Percentiles rank a stretch among this genome's conserved stretches.
Evolutionary conservation across 225 moss, liverwort and hornwort species (phyloP).

Genomic region (Thuidium tamariscinum): DNA sequence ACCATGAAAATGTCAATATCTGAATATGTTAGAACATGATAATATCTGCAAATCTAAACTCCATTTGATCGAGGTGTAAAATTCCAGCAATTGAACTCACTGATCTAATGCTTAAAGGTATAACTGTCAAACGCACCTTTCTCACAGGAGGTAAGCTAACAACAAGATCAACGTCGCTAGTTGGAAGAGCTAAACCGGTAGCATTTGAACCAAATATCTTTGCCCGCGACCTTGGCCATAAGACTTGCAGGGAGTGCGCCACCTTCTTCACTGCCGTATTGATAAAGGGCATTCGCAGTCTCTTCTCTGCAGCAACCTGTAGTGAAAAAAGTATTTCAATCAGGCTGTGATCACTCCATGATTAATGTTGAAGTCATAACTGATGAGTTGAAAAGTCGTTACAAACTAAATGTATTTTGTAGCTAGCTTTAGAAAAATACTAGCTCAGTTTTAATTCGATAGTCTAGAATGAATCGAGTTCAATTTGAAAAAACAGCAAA

Average conservation of each 20-base stretch:
- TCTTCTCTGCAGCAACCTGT: constrained; percentile 80
- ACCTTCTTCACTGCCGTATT: constrained; percentile 88
- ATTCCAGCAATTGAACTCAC: background rate
- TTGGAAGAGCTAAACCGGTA: constrained; percentile 87
- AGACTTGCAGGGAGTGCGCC: constrained; percentile 77
- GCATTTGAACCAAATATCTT: constrained; percentile 90
- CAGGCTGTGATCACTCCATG: background rate
- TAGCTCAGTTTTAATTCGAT: background rate
- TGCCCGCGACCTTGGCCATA: constrained; percentile 85
- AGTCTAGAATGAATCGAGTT: background rate
- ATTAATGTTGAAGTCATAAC: background rate
- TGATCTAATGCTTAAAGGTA: background rate
- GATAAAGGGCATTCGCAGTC: constrained; percentile 80
- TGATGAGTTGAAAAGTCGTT: background rate
- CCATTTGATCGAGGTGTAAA: background rate
- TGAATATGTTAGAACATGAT: background rate
- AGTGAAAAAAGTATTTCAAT: background rate
- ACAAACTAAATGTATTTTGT: background rate
- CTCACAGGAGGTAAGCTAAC: constrained; percentile 86
- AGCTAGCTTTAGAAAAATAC: background rate
- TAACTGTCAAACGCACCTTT: constrained; percentile 42
- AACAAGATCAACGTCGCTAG: constrained; percentile 88
- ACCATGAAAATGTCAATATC: background rate
- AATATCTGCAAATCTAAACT: background rate
- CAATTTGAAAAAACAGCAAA: background rate